Evolutionary conservation across 345 rosid genomes (phyloP), one percentile per base, ranked within the genome.

Genomic region (Populus simonii): DNA sequence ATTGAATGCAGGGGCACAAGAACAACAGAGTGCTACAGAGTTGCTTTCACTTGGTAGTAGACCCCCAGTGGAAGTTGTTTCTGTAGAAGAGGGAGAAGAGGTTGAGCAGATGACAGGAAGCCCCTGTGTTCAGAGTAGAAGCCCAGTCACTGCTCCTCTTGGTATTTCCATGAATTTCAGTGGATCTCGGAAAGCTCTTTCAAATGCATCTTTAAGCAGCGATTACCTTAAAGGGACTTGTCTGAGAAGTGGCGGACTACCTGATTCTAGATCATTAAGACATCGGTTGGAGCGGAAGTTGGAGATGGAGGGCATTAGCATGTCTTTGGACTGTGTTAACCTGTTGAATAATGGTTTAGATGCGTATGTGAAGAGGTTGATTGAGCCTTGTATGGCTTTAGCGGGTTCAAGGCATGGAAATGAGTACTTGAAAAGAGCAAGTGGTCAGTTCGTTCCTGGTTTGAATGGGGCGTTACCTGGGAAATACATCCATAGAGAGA

Each of bases 71-170:
- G 65, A 59, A 59, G 65, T 23, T 59, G 29, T 29, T 31, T 74
- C 75, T 0, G 78, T 70, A 2, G 82, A 74, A 70, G 78, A 74
- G 22, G 82, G 78, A 49, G 82, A 80, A 63, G 82, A 80, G 66
- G 82, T 80, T 45, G 82, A 80, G 35, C 82, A 80, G 74, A 74
- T 70, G 20, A 53, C 82, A 4, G 79, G 75, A 51, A 80, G 79
- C 59, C 82, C 79, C 1, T 29, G 75, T 65, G 66, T 63, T 75
- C 74, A 74, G 20, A 70, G 82, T 63, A 80, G 66, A 57, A 80
- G 82, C 25, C 82, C 82, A 6, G 82, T 80, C 51, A 80, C 41
- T 35, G 75, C 82, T 70, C 82, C 82, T 23, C 75, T 80, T 69
- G 82, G 82, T 47, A 74, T 80, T 65, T 49, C 75, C 16, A 38